Percentiles rank a stretch among this genome's conserved stretches.
Conservation (phyloP, 495 filamentous ascomycete species). For the Penicillium verhagenii region DNA sequence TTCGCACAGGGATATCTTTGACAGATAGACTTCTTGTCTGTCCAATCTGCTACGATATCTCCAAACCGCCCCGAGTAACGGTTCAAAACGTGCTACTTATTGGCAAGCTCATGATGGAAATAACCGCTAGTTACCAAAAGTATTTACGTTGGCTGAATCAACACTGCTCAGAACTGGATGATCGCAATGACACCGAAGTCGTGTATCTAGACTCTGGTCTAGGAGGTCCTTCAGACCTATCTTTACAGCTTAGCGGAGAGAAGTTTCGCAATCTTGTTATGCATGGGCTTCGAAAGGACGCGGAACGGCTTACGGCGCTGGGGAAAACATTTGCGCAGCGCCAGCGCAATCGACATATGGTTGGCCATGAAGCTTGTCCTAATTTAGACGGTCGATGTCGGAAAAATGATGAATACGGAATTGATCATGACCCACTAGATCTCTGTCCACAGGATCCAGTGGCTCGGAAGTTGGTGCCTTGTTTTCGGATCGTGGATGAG, state of each 20-base stretch:
- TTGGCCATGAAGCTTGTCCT: constrained; percentile 24
- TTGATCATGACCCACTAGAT: constrained; percentile 25
- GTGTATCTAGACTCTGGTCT: constrained; percentile 19
- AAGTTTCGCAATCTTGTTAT: constrained; percentile 18
- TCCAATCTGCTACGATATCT: constrained; percentile 26
- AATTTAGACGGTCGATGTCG: constrained; percentile 21
- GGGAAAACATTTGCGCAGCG: constrained; percentile 21
- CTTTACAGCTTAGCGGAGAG: constrained; percentile 19
- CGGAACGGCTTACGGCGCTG: constrained; percentile 11
- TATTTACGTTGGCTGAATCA: constrained; percentile 23
- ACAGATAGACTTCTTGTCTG: constrained; percentile 21
- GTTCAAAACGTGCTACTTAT: constrained; percentile 29
- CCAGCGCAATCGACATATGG: constrained; percentile 26
- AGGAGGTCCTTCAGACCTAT: constrained; percentile 11
- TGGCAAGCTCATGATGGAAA: constrained; percentile 25
- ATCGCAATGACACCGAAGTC: constrained; percentile 7
- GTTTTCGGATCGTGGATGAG: constrained; percentile 30
- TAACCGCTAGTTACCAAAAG: constrained; percentile 24
- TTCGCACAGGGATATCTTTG: constrained; percentile 18
- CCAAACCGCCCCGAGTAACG: constrained; percentile 26
- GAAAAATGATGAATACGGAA: constrained; percentile 14
- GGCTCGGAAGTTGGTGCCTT: constrained; percentile 21
- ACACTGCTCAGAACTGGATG: constrained; percentile 15
- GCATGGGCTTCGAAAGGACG: constrained; percentile 20
- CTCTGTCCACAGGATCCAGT: constrained; percentile 24